Evolutionary conservation across 192 early-diverging fungal species (phyloP), one percentile per base, ranked within the genome.

Genomic region (Gaertneriomyces semiglobifer): DNA sequence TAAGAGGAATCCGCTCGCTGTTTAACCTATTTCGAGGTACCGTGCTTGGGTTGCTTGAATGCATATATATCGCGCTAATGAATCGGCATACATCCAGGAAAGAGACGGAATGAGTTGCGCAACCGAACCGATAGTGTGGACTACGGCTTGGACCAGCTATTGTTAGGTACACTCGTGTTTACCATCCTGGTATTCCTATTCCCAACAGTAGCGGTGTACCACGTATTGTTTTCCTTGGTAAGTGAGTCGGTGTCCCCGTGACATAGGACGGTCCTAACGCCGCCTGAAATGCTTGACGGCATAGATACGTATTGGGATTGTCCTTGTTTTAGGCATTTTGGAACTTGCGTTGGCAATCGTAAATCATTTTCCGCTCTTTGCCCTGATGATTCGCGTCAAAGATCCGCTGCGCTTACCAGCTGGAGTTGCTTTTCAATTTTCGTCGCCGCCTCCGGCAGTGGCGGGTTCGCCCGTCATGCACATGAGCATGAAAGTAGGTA

Each of bases 341-440:
- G 94, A 99, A 72, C 90, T 94, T 9, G 19, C 91, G 4, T 74
- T 99, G 14, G 93, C 90, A 0, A 83, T 94, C 51, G 75, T 99
- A 20, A 99, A 99, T 70, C 96, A 99, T 70, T 97, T 95, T 69
- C 96, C 96, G 11, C 74, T 96, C 9, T 96, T 97, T 81, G 93
- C 93, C 38, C 79, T 96, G n/a, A 85, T 94, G 81, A 66, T 95
- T 41, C 80, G 94, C 25, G 52, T 95, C 39, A 92, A 93, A 62
- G 92, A 97, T 68, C 91, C 93, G 7, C 85, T 77, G 42, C 78
- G 93, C 63, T 75, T 99, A 43, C 94, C 96, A 40, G 92, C 92
- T 83, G 85, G 64, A 68, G 43, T 46, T 12, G 44, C n/a, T 51
- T 48, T 51, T 58, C 5, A 18, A 40, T 18, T 38, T 50, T 8